Evolutionary conservation across 495 filamentous ascomycete species (phyloP), one percentile per base, ranked within the genome.

Genomic region (Viridothelium virens): DNA sequence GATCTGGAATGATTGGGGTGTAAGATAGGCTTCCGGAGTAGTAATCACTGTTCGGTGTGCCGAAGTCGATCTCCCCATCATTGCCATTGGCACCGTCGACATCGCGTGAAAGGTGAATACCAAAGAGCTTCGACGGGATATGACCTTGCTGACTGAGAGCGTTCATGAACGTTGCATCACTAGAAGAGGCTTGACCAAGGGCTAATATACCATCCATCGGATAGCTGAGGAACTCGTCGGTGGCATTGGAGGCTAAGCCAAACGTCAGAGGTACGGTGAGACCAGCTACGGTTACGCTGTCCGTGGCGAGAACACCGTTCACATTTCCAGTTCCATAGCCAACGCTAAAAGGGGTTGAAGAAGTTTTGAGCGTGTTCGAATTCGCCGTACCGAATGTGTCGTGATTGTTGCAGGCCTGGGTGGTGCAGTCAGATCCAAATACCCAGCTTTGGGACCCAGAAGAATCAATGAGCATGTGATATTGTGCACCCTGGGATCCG

Each of bases 181-280:
- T 79, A 6, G 74, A 75, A 44, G 66, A 75, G 75, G 78, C 69
- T 76, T 80, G 85, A 7, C 86, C 86, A n/a, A 95, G 77, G 6
- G 89, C 91, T 5, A 95, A 75, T 61, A 96, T 94, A n/a, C 91
- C 91, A 72, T 96, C 91, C 69, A 94, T 88, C 18, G 90, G 87
- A 70, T 91, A 94, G 68, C 80, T 81, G 38, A 76, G 67, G 74
- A 96, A 93, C 61, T 91, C 84, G 62, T 84, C 74, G 3, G 86
- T 86, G 14, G 87, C 87, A 31, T 81, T 77, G 47, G 80, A 84
- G 16, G 85, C 89, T 67, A 89, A 70, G 3, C 91, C 91, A 73
- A 96, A 90, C 7, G 81, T 77, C 68, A 91, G 76, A 0, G 78
- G 71, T 18, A 89, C 63, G 53, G 79, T 80, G 63, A 92, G 76